Base-by-base conservation (phyloP, 225 moss, liverwort and hornwort genomes). In the Straminergon stramineum region DNA sequence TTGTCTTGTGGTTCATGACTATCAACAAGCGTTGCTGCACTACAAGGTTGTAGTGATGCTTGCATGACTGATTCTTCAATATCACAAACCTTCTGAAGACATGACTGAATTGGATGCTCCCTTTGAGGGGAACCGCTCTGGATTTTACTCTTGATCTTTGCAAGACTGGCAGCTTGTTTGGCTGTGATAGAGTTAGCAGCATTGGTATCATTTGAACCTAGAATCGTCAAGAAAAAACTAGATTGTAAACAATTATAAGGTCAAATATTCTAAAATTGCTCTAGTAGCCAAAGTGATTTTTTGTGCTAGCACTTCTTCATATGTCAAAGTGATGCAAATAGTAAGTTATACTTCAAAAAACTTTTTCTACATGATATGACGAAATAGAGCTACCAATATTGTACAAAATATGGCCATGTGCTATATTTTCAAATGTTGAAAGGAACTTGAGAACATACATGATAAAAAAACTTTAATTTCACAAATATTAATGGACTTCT, bases 111-210 rank as follows among this genome's bases (percentile, higher is more conserved):
- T 55, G 58, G 65, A 48, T 22, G 64, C 31, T n/a, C 76, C 13
- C n/a, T 87, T 65, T 78, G 79, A 57, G 79, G 91, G 55, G 84
- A 91, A 52, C 10, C 11, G 15, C 19, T 83, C 0, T 92, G 80
- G 78, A 92, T 87, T 89, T 91, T 94, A 39, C 51, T 89, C 87
- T 92, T 91, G 85, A 91, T 90, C 63, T 91, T 92, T 3, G 85
- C 74, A 90, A 92, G 90, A 83, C 87, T 90, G 1, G 92, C 89
- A 61, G 19, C 82, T 78, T 91, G 92, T 78, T 92, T 87, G 61
- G 85, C 35, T 74, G 89, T 91, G 75, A 90, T 87, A 14, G 88
- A 77, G 87, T 76, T 64, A 48, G 62, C 26, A 48, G 41, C 65
- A 74, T 53, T 74, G 7, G 41, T n/a, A 30, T 74, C 78, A 39